phyloP scores from a whole-genome alignment of 768 basidiomycete genomes.

The Rhizopogon salebrosus region DNA sequence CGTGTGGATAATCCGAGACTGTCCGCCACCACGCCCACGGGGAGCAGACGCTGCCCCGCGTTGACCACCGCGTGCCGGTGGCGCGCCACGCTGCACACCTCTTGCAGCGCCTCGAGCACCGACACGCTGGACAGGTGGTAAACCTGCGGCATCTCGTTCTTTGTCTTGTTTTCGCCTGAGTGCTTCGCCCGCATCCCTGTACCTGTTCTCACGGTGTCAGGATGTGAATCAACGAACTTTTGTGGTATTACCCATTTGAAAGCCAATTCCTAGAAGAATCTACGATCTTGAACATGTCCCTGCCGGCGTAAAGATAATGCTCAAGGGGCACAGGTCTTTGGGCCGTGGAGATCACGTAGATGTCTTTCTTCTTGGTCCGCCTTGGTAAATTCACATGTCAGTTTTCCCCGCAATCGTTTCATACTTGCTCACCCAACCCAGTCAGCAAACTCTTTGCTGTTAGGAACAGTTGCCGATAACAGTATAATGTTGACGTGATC shows the following conservation, averaged over 20 bases:
- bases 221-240: not conserved
- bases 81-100: slow-evolving; percentile 40
- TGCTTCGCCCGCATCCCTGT: slow-evolving; percentile 87
- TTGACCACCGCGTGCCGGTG: slow-evolving; percentile 47
- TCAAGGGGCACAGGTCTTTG: slow-evolving; percentile 96
- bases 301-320: slow-evolving; percentile 94
- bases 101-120: slow-evolving; percentile 73
- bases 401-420: not conserved
- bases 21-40: slow-evolving; percentile 40
- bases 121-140: slow-evolving; percentile 78
- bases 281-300: slow-evolving; percentile 90
- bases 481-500: slow-evolving; percentile 98
- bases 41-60: slow-evolving; percentile 41
- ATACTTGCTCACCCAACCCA: slow-evolving; percentile 85
- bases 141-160: slow-evolving; percentile 91
- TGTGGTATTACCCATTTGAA: slow-evolving; percentile 65
- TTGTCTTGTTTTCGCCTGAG: slow-evolving; percentile 94
- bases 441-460: slow-evolving; percentile 96
- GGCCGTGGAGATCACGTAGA: slow-evolving; percentile 95
- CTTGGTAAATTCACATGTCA: slow-evolving; percentile 34
- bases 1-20: slow-evolving; percentile 54
- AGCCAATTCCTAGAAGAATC: slow-evolving; percentile 67
- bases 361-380: slow-evolving; percentile 98
- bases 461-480: slow-evolving; percentile 95
- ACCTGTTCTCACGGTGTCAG: slow-evolving; percentile 41